phyloP scores from a whole-genome alignment of 2,329 filamentous ascomycete species.

The Neonectria magnoliae region DNA sequence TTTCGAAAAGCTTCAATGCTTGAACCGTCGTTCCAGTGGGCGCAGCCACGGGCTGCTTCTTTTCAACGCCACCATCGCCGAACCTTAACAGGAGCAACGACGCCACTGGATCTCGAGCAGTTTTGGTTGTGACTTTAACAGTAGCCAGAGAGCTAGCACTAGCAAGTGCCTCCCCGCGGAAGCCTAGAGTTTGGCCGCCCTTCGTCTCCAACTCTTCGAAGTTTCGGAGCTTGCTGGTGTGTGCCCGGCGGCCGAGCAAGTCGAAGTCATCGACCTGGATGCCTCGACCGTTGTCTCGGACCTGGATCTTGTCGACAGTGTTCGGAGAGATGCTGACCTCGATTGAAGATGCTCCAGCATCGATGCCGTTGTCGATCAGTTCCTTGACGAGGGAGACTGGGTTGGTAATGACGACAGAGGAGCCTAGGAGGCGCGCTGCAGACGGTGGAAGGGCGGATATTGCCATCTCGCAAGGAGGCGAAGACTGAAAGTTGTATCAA shows the following conservation, averaged over 20 bases:
- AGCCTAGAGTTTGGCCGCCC: conserved; percentile 73
- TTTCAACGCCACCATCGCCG: conserved; percentile 44
- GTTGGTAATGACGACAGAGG: conserved; percentile 68
- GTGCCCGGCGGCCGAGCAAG: conserved; percentile 70
- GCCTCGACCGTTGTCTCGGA: conserved; percentile 79
- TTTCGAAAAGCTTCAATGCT: conserved; percentile 67
- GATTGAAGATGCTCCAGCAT: conserved; percentile 74
- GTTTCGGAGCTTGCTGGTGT: conserved; percentile 78
- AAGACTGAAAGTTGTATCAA: conserved; percentile 20
- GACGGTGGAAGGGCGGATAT: conserved; percentile 61
- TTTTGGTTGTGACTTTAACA: conserved; percentile 71
- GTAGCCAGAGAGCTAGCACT: conserved; percentile 69
- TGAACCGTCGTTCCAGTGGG: conserved; percentile 76
- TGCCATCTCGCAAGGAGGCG: conserved; percentile 50
- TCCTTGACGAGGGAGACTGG: conserved; percentile 76
- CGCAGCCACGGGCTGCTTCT: conserved; percentile 54
- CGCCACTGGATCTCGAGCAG: conserved; percentile 68
- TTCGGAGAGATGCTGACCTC: conserved; percentile 72
- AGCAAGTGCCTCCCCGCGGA: conserved; percentile 79
- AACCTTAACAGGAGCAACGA: conserved; percentile 56
- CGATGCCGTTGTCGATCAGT: conserved; percentile 80
- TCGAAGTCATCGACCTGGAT: conserved; percentile 71
- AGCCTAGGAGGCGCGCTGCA: conserved; percentile 66
- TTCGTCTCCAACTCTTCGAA: conserved; percentile 69
- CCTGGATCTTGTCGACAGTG: conserved; percentile 74